Evolutionary conservation across 768 basidiomycete genomes (phyloP).

Genomic region (Leccinum disarticulatum): DNA sequence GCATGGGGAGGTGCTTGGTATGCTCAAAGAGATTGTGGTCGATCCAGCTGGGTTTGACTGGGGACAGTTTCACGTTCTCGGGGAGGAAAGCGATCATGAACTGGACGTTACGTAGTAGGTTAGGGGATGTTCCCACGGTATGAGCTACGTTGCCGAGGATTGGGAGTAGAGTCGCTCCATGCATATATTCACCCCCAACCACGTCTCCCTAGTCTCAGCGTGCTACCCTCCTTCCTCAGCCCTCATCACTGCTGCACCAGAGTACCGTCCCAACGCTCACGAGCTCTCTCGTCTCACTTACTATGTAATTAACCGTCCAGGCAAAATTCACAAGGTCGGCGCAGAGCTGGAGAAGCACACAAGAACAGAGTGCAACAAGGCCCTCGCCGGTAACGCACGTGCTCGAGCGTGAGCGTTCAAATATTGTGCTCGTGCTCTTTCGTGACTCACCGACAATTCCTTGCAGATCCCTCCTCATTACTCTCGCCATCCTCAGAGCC

Average conservation of each 20-base stretch:
- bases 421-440: not conserved
- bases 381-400: conserved; percentile 68
- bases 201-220: conserved; percentile 78
- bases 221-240: conserved; percentile 84
- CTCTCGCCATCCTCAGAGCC: conserved; percentile 77
- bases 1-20: conserved; percentile 48
- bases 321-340: conserved; percentile 76
- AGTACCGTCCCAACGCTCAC: conserved; percentile 79
- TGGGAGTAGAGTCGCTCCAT: conserved; percentile 36
- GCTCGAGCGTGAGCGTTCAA: conserved; percentile 71
- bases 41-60: conserved; percentile 51
- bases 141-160: not conserved
- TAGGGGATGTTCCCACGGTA: conserved; percentile 30
- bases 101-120: not conserved
- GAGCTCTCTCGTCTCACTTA: conserved; percentile 85
- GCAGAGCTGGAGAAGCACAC: conserved; percentile 76
- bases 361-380: conserved; percentile 61
- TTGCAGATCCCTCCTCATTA: conserved; percentile 72
- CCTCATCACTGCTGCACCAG: conserved; percentile 71
- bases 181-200: conserved; percentile 81
- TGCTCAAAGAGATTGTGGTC: conserved; percentile 44
- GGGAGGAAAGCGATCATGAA: conserved; percentile 50
- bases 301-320: conserved; percentile 81
- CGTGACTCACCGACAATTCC: not conserved
- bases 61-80: conserved; percentile 48